Evolutionary conservation across 192 early-diverging fungal species (phyloP).

Genomic region (Podila verticillata): DNA sequence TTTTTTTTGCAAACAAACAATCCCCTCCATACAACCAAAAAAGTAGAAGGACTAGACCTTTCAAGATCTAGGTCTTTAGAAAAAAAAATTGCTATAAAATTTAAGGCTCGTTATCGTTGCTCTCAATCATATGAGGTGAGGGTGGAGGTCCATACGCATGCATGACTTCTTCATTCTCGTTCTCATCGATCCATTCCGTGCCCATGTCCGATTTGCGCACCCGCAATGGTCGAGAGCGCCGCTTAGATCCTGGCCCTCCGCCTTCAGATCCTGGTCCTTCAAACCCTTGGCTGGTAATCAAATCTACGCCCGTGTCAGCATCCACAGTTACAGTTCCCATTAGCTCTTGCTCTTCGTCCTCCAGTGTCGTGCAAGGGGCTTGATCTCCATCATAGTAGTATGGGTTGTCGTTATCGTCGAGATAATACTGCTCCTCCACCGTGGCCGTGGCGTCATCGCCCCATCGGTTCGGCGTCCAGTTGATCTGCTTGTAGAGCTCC

Average conservation of each 20-base stretch:
- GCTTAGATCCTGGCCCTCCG: slow-evolving; percentile 9
- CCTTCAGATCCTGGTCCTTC: slow-evolving; percentile 9
- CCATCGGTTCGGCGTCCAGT: slow-evolving; percentile 44
- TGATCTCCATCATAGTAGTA: slow-evolving; percentile 3
- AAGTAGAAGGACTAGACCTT: too few species aligned
- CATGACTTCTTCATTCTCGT: slow-evolving; percentile 21
- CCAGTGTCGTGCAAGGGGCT: background rate
- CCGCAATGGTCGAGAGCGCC: slow-evolving; percentile 25
- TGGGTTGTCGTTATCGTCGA: slow-evolving; percentile 20
- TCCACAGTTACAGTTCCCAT: slow-evolving; percentile 13
- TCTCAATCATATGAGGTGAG: slow-evolving; percentile 19
- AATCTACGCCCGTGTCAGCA: slow-evolving; percentile 35
- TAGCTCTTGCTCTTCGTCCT: slow-evolving; percentile 8
- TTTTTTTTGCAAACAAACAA: too few species aligned
- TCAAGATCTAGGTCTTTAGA: too few species aligned
- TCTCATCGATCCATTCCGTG: slow-evolving; percentile 51
- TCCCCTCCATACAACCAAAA: too few species aligned
- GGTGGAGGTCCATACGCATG: slow-evolving; percentile 44
- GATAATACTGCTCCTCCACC: slow-evolving; percentile 38
- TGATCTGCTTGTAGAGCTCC: slow-evolving; percentile 47
- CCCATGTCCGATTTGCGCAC: slow-evolving; percentile 47
- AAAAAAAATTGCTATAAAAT: too few species aligned
- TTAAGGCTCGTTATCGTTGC: slow-evolving; percentile 11
- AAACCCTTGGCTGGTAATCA: slow-evolving; percentile 12
- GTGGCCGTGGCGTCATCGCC: slow-evolving; percentile 22